Evolutionary conservation across 306 rosid species (phyloP), one percentile per base, ranked within the genome.

Genomic region (Trifolium dubium): DNA sequence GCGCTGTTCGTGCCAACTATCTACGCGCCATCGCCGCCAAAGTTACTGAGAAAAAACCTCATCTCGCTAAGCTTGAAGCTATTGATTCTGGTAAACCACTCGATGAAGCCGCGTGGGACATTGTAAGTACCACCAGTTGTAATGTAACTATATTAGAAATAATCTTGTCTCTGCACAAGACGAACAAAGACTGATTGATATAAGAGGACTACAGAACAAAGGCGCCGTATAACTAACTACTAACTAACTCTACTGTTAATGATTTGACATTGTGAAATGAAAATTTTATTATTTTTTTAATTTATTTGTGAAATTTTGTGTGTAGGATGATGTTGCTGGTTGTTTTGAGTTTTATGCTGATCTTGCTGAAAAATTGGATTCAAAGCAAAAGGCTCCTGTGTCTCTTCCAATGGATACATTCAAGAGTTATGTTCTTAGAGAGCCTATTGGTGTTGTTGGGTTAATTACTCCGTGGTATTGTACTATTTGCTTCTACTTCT

Each of bases 311-410:
- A 23, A 2, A 9, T 1, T 50, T 5, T 51, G 2, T 75, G 43
- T 85, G 72, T 85, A 92, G 99, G 99, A 94, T 59, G 99, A 94
- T 81, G 99, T 94, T 82, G 92, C 96, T 17, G 99, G 97, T 78
- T 94, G 99, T 76, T 94, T 94, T 49, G 97, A 94, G 49, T 94
- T 86, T 83, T 94, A 92, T 46, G 99, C 99, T 15, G 99, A 89
- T 62, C 96, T 94, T 44, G 99, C 99, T 15, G 99, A 94, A 76
- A 90, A 92, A 46, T 82, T 94, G 86, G 99, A 92, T 76, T 82
- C 83, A 2, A 85, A 88, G 81, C 95, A 92, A 81, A 94, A 92
- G 56, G 82, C 88, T 30, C 88, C 96, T 3, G 82, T 94, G 59
- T 81, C 97, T 56, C 79, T 94, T 74, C 99, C 99, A 6, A 83